These are phyloP conservation scores for Malus sieversii DNA, from an alignment of 306 rosid species.

Conservation along the genomic window DNA sequence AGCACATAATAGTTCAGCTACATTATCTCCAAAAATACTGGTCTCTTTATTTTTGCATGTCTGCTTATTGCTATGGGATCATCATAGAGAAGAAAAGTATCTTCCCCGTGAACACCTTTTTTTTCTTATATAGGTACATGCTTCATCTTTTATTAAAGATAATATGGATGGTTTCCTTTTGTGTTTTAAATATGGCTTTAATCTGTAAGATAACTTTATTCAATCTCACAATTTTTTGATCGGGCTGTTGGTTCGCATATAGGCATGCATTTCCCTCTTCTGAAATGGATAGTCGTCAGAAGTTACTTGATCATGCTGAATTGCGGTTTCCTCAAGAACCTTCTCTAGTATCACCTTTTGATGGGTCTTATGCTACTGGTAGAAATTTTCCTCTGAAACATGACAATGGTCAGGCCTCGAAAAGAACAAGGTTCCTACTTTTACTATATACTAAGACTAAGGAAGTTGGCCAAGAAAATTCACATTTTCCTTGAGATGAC, in stretches of 20 bases:
- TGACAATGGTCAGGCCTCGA: slow-evolving; percentile 34
- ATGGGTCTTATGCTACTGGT: slow-evolving; percentile 26
- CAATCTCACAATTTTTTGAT: slow-evolving; percentile 1
- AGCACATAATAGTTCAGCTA: background rate
- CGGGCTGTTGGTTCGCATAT: slow-evolving; percentile 16
- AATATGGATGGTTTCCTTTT: background rate
- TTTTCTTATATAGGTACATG: background rate
- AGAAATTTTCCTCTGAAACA: slow-evolving; percentile 23
- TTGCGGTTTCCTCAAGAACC: slow-evolving; percentile 19
- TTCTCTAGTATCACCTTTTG: slow-evolving; percentile 24
- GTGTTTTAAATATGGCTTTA: slow-evolving; percentile 10
- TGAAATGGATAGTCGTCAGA: slow-evolving; percentile 28
- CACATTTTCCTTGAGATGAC: slow-evolving; percentile 24
- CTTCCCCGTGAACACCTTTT: background rate
- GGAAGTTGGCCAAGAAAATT: slow-evolving; percentile 13
- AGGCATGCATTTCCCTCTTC: slow-evolving; percentile 38
- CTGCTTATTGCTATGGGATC: background rate
- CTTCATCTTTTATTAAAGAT: background rate
- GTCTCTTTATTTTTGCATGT: background rate
- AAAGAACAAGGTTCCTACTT: slow-evolving; percentile 53
- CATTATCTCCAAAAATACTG: background rate
- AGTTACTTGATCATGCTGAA: slow-evolving; percentile 18
- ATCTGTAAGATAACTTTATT: slow-evolving; percentile 4
- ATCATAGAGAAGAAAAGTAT: background rate
- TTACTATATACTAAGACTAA: slow-evolving; percentile 12